These are phyloP conservation scores for Cyathus striatus DNA, from an alignment of 768 basidiomycete genomes.

Conservation along the genomic window DNA sequence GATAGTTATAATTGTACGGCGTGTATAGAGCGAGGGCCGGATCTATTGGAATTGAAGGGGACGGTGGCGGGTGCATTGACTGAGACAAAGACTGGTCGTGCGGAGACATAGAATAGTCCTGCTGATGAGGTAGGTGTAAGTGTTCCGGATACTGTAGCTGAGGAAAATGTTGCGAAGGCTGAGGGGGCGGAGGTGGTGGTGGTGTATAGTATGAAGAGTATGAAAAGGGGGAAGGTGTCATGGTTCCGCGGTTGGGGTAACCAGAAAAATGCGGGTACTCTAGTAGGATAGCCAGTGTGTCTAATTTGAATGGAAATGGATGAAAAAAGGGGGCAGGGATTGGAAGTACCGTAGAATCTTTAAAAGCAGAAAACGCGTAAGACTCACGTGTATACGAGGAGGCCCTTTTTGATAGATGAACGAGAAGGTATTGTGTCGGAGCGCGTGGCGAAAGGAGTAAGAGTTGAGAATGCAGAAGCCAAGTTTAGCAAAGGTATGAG, in stretches of 20 bases:
- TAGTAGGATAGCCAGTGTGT: background rate
- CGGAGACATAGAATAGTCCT: constrained; percentile 28
- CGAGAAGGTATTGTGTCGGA: constrained; percentile 3
- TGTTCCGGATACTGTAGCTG: constrained; percentile 19
- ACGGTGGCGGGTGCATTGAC: constrained; percentile 49
- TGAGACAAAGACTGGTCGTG: constrained; percentile 38
- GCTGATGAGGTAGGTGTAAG: constrained; percentile 21
- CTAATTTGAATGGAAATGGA: background rate
- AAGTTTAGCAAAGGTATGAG: constrained; percentile 8
- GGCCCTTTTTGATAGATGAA: constrained; percentile 5
- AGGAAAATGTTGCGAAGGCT: constrained; percentile 20
- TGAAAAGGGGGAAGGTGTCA: constrained; percentile 28
- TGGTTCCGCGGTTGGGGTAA: constrained; percentile 13
- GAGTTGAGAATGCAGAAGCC: constrained; percentile 16
- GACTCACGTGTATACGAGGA: constrained; percentile 18
- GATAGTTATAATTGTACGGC: constrained; percentile 57
- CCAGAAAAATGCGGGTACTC: constrained; percentile 1
- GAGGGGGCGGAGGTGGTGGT: background rate
- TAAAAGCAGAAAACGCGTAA: constrained; percentile 9
- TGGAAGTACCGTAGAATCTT: constrained; percentile 1
- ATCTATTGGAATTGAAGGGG: constrained; percentile 64
- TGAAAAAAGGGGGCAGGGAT: constrained; percentile 5
- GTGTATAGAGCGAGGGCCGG: constrained; percentile 67
- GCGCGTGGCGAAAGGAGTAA: constrained; percentile 16
- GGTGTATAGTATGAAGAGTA: constrained; percentile 28